These are phyloP conservation scores for Zizania latifolia DNA, from an alignment of 176 grass and related monocot genomes.

Conservation along the genomic window DNA sequence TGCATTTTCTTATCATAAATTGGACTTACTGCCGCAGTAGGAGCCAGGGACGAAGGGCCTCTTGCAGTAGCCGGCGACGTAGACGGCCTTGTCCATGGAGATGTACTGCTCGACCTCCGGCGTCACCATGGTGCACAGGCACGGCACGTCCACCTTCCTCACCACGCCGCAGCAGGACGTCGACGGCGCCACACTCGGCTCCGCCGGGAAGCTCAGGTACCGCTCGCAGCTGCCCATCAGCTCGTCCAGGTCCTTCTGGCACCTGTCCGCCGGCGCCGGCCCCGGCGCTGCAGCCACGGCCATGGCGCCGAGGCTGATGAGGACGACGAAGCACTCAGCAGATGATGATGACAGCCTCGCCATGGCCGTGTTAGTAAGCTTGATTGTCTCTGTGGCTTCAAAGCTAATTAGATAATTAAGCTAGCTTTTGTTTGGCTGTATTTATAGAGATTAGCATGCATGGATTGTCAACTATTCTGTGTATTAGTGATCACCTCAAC, in stretches of 20 bases:
- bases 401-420: no score
- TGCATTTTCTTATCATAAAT: no score
- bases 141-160: slow-evolving; percentile 6
- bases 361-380: no score
- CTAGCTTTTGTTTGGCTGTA: no score
- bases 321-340: no score
- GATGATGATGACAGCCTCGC: no score
- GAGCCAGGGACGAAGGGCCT: not conserved
- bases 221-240: not conserved
- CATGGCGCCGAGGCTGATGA: no score
- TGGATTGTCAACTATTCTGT: no score
- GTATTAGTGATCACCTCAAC: no score
- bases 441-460: no score
- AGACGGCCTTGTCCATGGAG: slow-evolving; percentile 20
- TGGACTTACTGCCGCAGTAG: slow-evolving; percentile 30
- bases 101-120: slow-evolving; percentile 12
- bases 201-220: not conserved
- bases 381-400: no score
- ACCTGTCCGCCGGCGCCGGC: not conserved
- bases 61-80: slow-evolving; percentile 13
- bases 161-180: not conserved
- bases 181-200: not conserved
- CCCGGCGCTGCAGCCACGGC: no score
- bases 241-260: not conserved
- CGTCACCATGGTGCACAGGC: slow-evolving; percentile 12